phyloP scores from a whole-genome alignment of 2,329 filamentous ascomycete species.

The Claviceps lovelessii region DNA sequence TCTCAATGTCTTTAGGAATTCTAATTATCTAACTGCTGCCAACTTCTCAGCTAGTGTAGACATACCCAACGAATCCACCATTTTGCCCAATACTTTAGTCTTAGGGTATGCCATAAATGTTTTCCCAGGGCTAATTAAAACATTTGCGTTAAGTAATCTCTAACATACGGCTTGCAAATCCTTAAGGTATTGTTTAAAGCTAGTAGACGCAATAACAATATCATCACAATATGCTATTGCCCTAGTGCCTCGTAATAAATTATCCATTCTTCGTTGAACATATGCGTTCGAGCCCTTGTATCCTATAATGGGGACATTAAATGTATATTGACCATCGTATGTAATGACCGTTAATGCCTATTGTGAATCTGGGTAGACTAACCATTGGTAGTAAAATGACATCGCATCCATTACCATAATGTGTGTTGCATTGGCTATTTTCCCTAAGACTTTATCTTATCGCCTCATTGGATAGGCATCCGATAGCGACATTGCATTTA shows the following conservation, averaged over 20 bases:
- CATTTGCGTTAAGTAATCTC: background rate
- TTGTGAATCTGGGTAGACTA: background rate
- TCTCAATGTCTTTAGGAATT: no score
- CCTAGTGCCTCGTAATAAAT: background rate
- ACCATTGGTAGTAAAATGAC: background rate
- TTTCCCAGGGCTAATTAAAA: no score
- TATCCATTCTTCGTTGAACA: background rate
- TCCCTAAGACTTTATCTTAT: background rate
- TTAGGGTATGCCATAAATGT: no score
- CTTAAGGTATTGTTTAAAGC: background rate
- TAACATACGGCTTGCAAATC: background rate
- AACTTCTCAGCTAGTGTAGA: no score
- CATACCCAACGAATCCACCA: no score
- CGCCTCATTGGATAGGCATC: background rate
- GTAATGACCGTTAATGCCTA: background rate
- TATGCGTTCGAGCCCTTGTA: background rate
- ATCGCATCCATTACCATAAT: background rate
- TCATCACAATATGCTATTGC: background rate
- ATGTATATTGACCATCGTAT: background rate
- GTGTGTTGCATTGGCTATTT: background rate
- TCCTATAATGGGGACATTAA: background rate
- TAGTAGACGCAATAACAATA: background rate
- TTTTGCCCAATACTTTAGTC: no score
- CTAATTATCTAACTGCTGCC: no score
- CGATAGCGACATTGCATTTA: background rate